phyloP scores from a whole-genome alignment of 257 asterid genomes.

The Lantana camara region DNA sequence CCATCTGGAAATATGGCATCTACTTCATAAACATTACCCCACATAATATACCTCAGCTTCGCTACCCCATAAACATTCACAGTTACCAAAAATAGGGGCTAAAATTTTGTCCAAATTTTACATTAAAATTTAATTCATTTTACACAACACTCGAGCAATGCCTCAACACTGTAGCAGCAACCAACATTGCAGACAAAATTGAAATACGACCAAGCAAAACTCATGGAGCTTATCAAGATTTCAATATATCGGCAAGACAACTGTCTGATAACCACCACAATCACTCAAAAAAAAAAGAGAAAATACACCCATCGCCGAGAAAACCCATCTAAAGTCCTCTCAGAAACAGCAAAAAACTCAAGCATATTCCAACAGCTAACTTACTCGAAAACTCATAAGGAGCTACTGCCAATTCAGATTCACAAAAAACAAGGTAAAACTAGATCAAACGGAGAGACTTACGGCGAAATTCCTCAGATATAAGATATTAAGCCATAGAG shows the following conservation, averaged over 20 bases:
- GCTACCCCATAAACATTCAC: slow-evolving; percentile 1
- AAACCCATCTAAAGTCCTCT: slow-evolving; percentile 18
- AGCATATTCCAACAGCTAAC: not conserved
- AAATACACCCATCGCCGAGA: slow-evolving; percentile 2
- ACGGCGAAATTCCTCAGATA: slow-evolving; percentile 32
- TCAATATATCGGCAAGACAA: slow-evolving; percentile 2
- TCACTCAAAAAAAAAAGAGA: not conserved
- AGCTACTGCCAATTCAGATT: slow-evolving; percentile 24
- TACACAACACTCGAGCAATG: slow-evolving; percentile 15
- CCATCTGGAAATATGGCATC: slow-evolving; percentile 7
- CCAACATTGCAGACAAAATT: not conserved
- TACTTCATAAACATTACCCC: not conserved
- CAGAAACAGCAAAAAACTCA: slow-evolving; percentile 6
- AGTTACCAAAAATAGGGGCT: slow-evolving; percentile 6
- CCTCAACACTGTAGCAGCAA: slow-evolving; percentile 22
- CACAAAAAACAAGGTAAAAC: slow-evolving; percentile 11
- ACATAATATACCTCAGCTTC: slow-evolving; percentile 10
- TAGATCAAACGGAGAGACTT: slow-evolving; percentile 37
- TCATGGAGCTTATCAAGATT: slow-evolving; percentile 16
- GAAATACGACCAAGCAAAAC: slow-evolving; percentile 13
- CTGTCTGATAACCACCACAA: not conserved
- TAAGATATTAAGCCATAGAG: slow-evolving; percentile 32
- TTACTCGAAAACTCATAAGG: not conserved
- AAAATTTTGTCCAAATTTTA: slow-evolving; percentile 1
- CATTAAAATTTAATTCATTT: not conserved